Evolutionary conservation across 1,284 basidiomycete species (phyloP).

Genomic region (Binderoboletus segoi): DNA sequence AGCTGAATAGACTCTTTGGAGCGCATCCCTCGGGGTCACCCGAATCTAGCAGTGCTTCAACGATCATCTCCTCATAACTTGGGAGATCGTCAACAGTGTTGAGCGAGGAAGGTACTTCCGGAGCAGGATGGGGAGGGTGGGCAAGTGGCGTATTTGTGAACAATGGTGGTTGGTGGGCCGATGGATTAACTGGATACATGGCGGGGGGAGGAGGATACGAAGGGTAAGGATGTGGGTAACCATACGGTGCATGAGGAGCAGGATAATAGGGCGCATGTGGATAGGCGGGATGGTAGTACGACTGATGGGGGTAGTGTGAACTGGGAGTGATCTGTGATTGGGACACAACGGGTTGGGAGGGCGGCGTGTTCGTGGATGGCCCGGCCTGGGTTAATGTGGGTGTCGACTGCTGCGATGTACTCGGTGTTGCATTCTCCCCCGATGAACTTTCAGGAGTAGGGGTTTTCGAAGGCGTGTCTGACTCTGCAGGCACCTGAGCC

Average conservation of each 20-base stretch:
- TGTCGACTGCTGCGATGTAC: conserved; percentile 18
- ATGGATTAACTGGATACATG: conserved; percentile 31
- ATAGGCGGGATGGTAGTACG: conserved; percentile 53
- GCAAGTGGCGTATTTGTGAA: conserved; percentile 32
- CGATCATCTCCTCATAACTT: conserved; percentile 86
- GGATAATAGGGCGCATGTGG: conserved; percentile 63
- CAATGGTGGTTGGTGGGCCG: conserved; percentile 30
- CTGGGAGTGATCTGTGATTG: conserved; percentile 34
- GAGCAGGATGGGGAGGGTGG: conserved; percentile 24
- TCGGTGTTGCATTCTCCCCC: conserved; percentile 20
- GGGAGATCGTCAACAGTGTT: conserved; percentile 64
- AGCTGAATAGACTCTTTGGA: conserved; percentile 77
- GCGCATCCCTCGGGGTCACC: conserved; percentile 69
- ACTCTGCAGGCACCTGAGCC: conserved; percentile 12
- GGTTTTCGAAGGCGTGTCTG: conserved; percentile 10
- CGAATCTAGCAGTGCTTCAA: conserved; percentile 67
- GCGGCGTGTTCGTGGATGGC: conserved; percentile 8
- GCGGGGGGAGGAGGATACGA: conserved; percentile 49
- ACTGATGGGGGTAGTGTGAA: conserved; percentile 50
- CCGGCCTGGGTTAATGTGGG: conserved; percentile 24
- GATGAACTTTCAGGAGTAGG: conserved; percentile 12
- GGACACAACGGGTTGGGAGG: conserved; percentile 25
- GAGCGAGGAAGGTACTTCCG: conserved; percentile 21
- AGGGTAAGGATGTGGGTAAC: conserved; percentile 45
- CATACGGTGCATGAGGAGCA: conserved; percentile 32